These are phyloP conservation scores for Lentinula lateritia DNA, from an alignment of 768 basidiomycete species.

Conservation along the genomic window DNA sequence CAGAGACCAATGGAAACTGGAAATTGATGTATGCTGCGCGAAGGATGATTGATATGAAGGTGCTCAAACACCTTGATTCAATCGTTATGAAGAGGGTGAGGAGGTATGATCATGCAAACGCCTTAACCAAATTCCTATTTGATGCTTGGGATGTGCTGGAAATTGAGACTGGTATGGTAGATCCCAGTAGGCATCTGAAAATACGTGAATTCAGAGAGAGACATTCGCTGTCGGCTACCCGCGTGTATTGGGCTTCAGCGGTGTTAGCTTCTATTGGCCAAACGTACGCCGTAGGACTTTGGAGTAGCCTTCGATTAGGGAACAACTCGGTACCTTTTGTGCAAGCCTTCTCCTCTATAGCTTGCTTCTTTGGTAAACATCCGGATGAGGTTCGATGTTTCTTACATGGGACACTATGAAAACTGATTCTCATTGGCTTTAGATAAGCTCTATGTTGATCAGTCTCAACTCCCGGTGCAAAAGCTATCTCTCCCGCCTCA, in stretches of 20 bases:
- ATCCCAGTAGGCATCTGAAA: background rate
- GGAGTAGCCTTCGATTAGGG: conserved; percentile 21
- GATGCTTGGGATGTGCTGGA: conserved; percentile 55
- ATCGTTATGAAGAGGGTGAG: conserved; percentile 31
- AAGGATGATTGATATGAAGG: conserved; percentile 35
- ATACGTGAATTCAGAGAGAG: background rate
- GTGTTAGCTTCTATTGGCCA: conserved; percentile 40
- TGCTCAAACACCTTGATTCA: conserved; percentile 32
- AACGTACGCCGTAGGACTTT: conserved; percentile 31
- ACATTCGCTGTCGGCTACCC: conserved; percentile 23
- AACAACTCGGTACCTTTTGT: conserved; percentile 29
- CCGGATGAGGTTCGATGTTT: conserved; percentile 31
- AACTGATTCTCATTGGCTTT: conserved; percentile 3
- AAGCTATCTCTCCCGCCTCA: conserved; percentile 24
- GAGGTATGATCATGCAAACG: conserved; percentile 32
- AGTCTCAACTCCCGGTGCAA: conserved; percentile 34
- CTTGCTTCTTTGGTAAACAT: conserved; percentile 45
- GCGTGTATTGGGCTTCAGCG: conserved; percentile 45
- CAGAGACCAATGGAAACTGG: conserved; percentile 33
- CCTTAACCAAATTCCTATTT: conserved; percentile 35
- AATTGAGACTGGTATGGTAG: conserved; percentile 20
- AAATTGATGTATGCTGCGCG: conserved; percentile 39
- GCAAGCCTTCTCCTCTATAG: conserved; percentile 41
- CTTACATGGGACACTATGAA: background rate
- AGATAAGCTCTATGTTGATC: conserved; percentile 38